These are phyloP conservation scores for Eleusine indica DNA, from an alignment of 176 grass and related monocot genomes.

Conservation along the genomic window DNA sequence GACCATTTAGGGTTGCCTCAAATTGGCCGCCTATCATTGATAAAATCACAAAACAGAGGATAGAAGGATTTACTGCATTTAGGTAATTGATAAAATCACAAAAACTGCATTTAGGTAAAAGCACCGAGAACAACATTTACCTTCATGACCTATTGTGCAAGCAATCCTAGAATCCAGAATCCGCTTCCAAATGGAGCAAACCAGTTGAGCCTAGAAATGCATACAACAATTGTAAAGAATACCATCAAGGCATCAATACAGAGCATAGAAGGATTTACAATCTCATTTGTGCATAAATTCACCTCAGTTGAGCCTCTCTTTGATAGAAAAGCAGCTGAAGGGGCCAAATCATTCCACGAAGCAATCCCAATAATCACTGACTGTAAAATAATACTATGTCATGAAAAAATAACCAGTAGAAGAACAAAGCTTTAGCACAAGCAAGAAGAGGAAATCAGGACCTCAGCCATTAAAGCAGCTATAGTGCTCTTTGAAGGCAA, in stretches of 20 bases:
- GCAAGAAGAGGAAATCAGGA: neutral
- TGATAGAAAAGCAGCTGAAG: neutral
- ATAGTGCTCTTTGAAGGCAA: neutral
- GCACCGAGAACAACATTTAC: neutral
- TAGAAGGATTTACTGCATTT: too few species aligned
- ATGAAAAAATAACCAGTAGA: neutral
- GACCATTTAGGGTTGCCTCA: neutral
- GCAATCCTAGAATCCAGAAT: neutral
- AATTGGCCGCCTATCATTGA: neutral
- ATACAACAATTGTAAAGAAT: neutral
- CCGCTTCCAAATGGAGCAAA: neutral
- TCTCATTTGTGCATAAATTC: neutral
- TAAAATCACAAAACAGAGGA: too few species aligned
- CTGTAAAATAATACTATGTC: neutral
- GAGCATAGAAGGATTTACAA: neutral
- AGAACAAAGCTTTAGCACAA: neutral
- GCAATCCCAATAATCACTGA: neutral
- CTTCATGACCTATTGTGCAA: neutral
- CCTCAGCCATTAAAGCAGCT: conserved; percentile 6
- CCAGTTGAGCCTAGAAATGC: conserved; percentile 20
- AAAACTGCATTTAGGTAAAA: too few species aligned
- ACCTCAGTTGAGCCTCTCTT: neutral
- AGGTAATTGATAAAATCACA: too few species aligned
- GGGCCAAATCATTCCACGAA: conserved; percentile 1
- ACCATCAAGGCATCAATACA: neutral